Evolutionary conservation across 2,329 filamentous ascomycete species (phyloP).

Genomic region (Madurella fahalii): DNA sequence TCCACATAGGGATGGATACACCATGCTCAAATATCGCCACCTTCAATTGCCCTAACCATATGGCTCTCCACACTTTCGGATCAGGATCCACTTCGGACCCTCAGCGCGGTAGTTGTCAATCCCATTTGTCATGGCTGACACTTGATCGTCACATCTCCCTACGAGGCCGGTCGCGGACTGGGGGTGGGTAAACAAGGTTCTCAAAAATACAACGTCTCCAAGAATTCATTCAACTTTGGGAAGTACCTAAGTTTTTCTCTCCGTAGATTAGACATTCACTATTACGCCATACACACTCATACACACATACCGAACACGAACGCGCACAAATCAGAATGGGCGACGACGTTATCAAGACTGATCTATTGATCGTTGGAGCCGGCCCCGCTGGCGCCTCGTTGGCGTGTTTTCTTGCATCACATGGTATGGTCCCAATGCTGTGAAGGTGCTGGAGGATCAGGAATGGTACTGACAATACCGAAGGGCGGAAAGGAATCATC

Average conservation of each 20-base stretch:
- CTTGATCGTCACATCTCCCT: too few species aligned
- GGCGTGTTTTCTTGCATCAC: slow-evolving; percentile 47
- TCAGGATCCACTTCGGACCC: neutral
- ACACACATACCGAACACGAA: neutral
- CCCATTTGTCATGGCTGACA: neutral
- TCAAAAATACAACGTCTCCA: neutral
- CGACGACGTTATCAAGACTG: slow-evolving; percentile 32
- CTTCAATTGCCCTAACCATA: neutral
- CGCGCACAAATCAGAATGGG: slow-evolving; percentile 1
- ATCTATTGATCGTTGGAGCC: slow-evolving; percentile 47
- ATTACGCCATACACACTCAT: neutral
- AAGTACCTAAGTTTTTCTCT: neutral
- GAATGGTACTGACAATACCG: slow-evolving; percentile 19
- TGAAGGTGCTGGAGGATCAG: neutral
- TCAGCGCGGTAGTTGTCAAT: neutral
- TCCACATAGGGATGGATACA: too few species aligned
- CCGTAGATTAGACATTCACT: neutral
- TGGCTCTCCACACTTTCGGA: neutral
- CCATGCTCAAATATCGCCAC: too few species aligned
- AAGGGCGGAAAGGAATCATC: slow-evolving; percentile 48
- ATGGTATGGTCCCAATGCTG: slow-evolving; percentile 35
- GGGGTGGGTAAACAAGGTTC: neutral
- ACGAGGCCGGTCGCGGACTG: too few species aligned
- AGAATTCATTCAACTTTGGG: neutral
- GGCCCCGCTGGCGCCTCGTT: slow-evolving; percentile 52